phyloP scores from a whole-genome alignment of 257 asterid genomes.

The Lavandula angustifolia region DNA sequence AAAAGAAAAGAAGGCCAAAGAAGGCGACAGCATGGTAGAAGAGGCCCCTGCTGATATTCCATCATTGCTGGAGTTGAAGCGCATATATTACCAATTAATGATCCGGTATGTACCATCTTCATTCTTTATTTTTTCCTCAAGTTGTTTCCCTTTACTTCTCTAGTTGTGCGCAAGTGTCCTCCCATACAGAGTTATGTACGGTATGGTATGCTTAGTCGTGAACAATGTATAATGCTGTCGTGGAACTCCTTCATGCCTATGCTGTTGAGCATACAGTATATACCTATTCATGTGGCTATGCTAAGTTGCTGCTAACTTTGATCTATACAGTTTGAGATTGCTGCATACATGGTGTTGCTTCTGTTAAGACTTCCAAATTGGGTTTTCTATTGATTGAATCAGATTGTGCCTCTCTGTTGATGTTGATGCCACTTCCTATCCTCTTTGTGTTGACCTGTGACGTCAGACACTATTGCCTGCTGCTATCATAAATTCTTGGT shows the following conservation, averaged over 20 bases:
- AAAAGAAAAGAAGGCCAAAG: constrained; percentile 86
- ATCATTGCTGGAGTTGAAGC: constrained; percentile 79
- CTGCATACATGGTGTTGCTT: background rate
- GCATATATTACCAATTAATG: constrained; percentile 91
- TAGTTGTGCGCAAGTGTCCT: constrained; percentile 9
- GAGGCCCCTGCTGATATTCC: constrained; percentile 96
- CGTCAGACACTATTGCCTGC: constrained; percentile 7
- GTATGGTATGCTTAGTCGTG: background rate
- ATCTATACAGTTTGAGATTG: background rate
- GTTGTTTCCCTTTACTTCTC: background rate
- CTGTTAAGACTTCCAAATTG: background rate
- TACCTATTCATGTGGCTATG: background rate
- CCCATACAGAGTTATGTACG: background rate
- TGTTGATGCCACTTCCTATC: constrained; percentile 1
- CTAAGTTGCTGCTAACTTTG: background rate
- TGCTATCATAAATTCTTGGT: constrained; percentile 9
- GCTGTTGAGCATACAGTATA: background rate
- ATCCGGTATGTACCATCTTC: constrained; percentile 55
- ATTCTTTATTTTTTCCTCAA: background rate
- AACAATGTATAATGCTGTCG: constrained; percentile 5
- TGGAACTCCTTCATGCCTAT: background rate
- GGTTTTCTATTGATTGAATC: constrained; percentile 2
- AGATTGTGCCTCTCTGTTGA: background rate
- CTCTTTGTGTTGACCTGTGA: constrained; percentile 1
- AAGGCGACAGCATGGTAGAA: constrained; percentile 81